Evolutionary conservation across 2,329 filamentous ascomycete genomes (phyloP), one percentile per base, ranked within the genome.

Genomic region (Xylariaceae sp.): DNA sequence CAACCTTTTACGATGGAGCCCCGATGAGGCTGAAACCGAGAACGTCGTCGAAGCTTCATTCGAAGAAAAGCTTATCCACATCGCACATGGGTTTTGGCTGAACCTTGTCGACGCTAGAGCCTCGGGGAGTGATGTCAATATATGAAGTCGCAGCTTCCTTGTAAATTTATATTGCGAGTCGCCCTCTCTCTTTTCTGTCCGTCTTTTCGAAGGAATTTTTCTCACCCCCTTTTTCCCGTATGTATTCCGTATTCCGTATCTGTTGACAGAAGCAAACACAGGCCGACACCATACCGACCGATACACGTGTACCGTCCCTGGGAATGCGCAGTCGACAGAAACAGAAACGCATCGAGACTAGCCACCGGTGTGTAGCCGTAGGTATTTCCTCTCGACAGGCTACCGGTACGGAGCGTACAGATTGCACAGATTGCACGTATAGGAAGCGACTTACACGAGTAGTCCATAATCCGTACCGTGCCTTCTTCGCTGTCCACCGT

Each of bases 1-100:
- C 60, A 64, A 65, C 64, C 60, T 63, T 63, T 64, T 63, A 60
- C 63, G 56, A 66, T 64, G 64, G 61, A 63, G 52, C 62, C 64
- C 62, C 37, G 59, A 65, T 65, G 62, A 62, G 68, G 67, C 67
- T 68, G 65, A 62, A 64, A 66, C 55, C n/a, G 56, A 58, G 58
- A 56, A 63, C 58, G 62, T 60, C 60, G 62, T 59, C 52, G 56
- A 61, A 63, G 56, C 55, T 60, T 64, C 59, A 58, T 49, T 30
- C 23, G 51, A 47, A 51, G 56, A 59, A 57, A 57, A 42, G 37
- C 37, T 10, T 37, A 53, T 60, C 59, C 65, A 69, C 67, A 60
- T 63, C 51, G 61, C 64, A 65, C 65, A 67, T 66, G 63, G 64
- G 62, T 58, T 62, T 60, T 35, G 44, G 64, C 59, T 59, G 37